Percentiles rank a stretch among this genome's conserved stretches.
Evolutionary conservation across 129 eudicot species (phyloP).

Genomic region (Cynara cardunculus): DNA sequence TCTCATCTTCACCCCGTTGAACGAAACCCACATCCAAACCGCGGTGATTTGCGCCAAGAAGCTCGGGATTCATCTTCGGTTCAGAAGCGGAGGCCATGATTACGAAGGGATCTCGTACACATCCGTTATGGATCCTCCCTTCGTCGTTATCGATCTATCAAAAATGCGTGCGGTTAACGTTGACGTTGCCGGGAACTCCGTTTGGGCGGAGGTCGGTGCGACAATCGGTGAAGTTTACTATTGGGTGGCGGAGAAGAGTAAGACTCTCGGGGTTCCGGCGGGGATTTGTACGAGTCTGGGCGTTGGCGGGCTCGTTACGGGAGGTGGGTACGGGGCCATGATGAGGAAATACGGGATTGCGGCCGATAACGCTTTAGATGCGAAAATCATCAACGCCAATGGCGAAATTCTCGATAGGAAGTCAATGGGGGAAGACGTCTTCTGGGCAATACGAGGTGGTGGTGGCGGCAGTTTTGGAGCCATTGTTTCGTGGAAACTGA

Average conservation of each 20-base stretch:
- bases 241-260: constrained; percentile 32
- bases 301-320: constrained; percentile 32
- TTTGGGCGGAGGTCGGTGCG: constrained; percentile 36
- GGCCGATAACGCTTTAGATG: constrained; percentile 35
- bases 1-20: constrained; percentile 33
- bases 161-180: constrained; percentile 26
- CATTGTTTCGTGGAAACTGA: constrained; percentile 24
- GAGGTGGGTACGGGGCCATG: constrained; percentile 34
- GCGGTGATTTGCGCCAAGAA: constrained; percentile 22
- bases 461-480: constrained; percentile 37
- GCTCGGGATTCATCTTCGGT: constrained; percentile 25
- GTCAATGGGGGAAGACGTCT: constrained; percentile 36
- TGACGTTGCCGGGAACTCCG: constrained; percentile 16
- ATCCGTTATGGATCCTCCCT: constrained; percentile 1
- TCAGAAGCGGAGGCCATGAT: constrained; percentile 39
- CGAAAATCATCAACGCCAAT: constrained; percentile 14
- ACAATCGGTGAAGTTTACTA: constrained; percentile 39
- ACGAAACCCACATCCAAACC: constrained; percentile 26
- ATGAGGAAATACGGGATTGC: constrained; percentile 37
- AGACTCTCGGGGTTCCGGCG: constrained; percentile 22
- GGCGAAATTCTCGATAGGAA: constrained; percentile 26
- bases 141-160: constrained; percentile 26
- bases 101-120: constrained; percentile 27
- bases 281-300: constrained; percentile 36
- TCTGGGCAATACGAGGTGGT: constrained; percentile 40